A percentile compares a stretch with the other conserved stretches of the same genome.
These are phyloP conservation scores for Tuber calosporum DNA, from an alignment of 495 filamentous ascomycete species.

Conservation along the genomic window DNA sequence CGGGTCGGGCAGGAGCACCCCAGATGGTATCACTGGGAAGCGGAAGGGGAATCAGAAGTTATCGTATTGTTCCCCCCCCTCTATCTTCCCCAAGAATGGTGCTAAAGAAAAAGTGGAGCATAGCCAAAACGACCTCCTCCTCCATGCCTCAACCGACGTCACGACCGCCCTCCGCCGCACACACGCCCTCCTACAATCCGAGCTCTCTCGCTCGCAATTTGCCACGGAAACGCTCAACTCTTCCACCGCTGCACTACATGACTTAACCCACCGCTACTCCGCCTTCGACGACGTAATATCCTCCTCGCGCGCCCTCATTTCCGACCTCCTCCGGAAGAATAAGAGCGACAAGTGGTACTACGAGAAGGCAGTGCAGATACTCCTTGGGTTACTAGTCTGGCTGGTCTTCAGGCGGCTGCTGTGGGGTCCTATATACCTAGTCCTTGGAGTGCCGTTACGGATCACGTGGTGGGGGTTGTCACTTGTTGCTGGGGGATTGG, in stretches of 20 bases:
- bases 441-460: slow-evolving; percentile 71
- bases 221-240: slow-evolving; percentile 77
- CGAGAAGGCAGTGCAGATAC: slow-evolving; percentile 73
- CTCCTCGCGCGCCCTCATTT: slow-evolving; percentile 64
- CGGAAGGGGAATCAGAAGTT: slow-evolving; percentile 26
- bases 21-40: slow-evolving; percentile 29
- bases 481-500: slow-evolving; percentile 42
- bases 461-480: slow-evolving; percentile 52
- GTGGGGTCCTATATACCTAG: slow-evolving; percentile 85
- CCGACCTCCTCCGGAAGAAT: slow-evolving; percentile 70
- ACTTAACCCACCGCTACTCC: slow-evolving; percentile 70
- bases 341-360: slow-evolving; percentile 98
- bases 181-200: slow-evolving; percentile 71
- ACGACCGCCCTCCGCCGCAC: slow-evolving; percentile 76
- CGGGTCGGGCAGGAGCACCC: slow-evolving; percentile 43
- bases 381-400: slow-evolving; percentile 71
- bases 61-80: not conserved
- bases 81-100: slow-evolving; percentile 5
- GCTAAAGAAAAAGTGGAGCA: slow-evolving; percentile 16
- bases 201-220: slow-evolving; percentile 77
- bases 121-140: slow-evolving; percentile 61
- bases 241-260: slow-evolving; percentile 70
- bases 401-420: slow-evolving; percentile 73
- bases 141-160: slow-evolving; percentile 71
- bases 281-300: slow-evolving; percentile 68